Evolutionary conservation across 1,284 basidiomycete species (phyloP).

Genomic region (Thelephora terrestris): DNA sequence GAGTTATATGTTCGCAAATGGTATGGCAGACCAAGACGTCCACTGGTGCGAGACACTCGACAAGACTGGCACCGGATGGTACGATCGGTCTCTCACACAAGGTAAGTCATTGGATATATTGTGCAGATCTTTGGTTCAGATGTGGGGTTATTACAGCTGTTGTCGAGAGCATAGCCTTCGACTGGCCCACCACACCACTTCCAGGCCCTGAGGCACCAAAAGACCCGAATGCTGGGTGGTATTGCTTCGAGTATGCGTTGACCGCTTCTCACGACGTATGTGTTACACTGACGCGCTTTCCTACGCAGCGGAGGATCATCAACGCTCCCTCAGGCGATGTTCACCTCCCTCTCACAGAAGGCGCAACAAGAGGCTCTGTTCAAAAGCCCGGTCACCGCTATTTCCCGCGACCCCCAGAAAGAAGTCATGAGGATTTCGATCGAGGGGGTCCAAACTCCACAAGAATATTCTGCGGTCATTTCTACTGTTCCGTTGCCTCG

Average conservation of each 20-base stretch:
- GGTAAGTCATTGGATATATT: no score
- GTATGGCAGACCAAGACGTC: conserved; percentile 8
- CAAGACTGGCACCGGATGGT: no score
- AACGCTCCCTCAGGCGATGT: neutral
- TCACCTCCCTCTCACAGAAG: neutral
- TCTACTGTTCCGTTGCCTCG: conserved; percentile 9
- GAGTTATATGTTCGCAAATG: neutral
- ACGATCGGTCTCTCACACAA: conserved; percentile 13
- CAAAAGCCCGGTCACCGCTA: conserved; percentile 5
- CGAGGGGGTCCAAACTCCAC: neutral
- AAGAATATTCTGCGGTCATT: conserved; percentile 7
- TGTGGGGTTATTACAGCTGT: conserved; percentile 4
- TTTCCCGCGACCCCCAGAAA: neutral
- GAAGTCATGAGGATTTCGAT: neutral
- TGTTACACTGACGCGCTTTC: neutral
- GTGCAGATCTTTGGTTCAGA: conserved; percentile 8
- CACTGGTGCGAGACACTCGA: no score
- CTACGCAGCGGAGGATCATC: neutral
- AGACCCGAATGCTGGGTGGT: neutral
- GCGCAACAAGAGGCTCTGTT: neutral
- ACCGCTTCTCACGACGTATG: neutral
- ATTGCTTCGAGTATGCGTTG: conserved; percentile 7
- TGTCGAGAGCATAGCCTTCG: neutral
- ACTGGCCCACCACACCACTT: neutral
- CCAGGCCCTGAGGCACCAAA: neutral